These are phyloP conservation scores for Trifolium fragiferum DNA, from an alignment of 306 rosid species.

Conservation along the genomic window DNA sequence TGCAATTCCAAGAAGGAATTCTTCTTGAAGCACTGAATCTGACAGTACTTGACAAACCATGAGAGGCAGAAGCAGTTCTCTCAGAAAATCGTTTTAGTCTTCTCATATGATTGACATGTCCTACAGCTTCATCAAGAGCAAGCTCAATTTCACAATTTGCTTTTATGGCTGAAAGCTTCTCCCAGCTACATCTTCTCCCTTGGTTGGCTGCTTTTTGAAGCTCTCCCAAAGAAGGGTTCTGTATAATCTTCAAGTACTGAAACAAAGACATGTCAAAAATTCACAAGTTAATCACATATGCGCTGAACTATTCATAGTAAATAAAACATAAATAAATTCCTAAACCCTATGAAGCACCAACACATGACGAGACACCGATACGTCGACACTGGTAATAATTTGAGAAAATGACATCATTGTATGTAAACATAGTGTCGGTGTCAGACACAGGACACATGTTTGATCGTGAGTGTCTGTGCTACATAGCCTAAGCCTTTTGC, in stretches of 20 bases:
- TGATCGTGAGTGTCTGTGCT: not conserved
- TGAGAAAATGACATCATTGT: not conserved
- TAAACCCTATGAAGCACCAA: not conserved
- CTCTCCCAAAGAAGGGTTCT: constrained; percentile 83
- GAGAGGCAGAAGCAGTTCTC: constrained; percentile 76
- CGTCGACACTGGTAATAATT: not conserved
- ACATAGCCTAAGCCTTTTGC: not conserved
- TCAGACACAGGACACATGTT: not conserved
- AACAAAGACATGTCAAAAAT: constrained; percentile 10
- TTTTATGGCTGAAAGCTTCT: constrained; percentile 94
- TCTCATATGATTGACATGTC: constrained; percentile 90
- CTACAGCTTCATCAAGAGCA: constrained; percentile 88
- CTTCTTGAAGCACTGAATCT: constrained; percentile 80
- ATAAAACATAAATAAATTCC: constrained; percentile 22
- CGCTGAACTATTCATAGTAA: constrained; percentile 26
- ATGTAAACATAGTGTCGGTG: not conserved
- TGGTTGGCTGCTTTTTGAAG: constrained; percentile 98
- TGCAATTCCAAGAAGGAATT: constrained; percentile 98
- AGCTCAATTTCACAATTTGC: constrained; percentile 96
- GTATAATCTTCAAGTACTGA: constrained; percentile 89
- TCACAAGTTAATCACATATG: constrained; percentile 37
- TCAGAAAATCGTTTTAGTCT: constrained; percentile 76
- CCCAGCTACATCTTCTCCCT: constrained; percentile 98
- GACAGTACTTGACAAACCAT: constrained; percentile 56
- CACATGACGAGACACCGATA: not conserved